Evolutionary conservation across 331 rosid species (phyloP), one percentile per base, ranked within the genome.

Genomic region (Rosa hybrid): DNA sequence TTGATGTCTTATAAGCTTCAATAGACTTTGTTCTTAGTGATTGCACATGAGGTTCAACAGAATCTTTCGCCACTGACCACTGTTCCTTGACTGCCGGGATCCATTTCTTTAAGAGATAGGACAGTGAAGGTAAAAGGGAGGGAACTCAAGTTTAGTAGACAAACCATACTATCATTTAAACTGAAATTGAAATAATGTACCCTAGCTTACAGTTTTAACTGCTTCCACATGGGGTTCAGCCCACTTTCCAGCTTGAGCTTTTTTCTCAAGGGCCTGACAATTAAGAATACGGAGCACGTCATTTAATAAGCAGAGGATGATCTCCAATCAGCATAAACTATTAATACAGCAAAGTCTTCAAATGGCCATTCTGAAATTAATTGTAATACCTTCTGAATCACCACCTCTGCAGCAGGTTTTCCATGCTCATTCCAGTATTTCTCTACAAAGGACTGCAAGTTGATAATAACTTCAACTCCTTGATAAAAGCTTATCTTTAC

Each of bases 161-260:
- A 63, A 44, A 41, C 62, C 42, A 71, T 17, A 16, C 11, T 13
- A 65, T 38, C 71, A 16, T 46, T 14, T 3, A 65, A 65, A 27
- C 71, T 21, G 50, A 88, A 75, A 80, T 62, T 45, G 57, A 73
- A 76, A 75, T 42, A 72, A 81, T 62, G 71, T 78, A 68, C 63
- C 41, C 45, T 42, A 73, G 76, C 97, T 93, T 89, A 93, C 97
- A 79, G 93, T 84, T 87, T 86, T 91, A 20, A 89, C 73, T 79
- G 89, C 85, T 86, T 87, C 90, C 72, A 91, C 77, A 27, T 90
- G 92, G 78, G 99, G 97, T 74, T 88, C 97, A 49, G 93, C 91
- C 98, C 98, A 93, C 83, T 89, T 90, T 86, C 78, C 96, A 54
- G 92, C 93, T 62, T 89, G 98, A 64, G 81, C 88, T 84, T 88